Conservation (phyloP, 225 moss, liverwort and hornwort genomes). For the Neckera pumila region DNA sequence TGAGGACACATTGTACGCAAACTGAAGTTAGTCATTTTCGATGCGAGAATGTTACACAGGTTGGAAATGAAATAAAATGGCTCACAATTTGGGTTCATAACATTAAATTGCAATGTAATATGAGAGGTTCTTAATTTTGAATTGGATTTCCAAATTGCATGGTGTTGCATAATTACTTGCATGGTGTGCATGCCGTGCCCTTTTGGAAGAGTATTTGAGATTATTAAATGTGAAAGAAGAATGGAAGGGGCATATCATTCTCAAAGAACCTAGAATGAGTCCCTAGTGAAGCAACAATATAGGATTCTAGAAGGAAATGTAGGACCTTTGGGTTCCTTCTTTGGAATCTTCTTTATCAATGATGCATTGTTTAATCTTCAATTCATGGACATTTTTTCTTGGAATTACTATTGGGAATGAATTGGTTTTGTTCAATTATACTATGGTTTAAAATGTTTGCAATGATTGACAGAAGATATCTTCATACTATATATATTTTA, state of each 20-base stretch:
- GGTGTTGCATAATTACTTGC: neutral
- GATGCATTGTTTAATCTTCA: neutral
- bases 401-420: neutral
- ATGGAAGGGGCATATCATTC: neutral
- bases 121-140: neutral
- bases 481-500: neutral
- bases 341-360: neutral
- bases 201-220: neutral
- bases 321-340: neutral
- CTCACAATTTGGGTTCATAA: neutral
- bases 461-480: neutral
- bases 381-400: accelerated
- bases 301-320: neutral
- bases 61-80: neutral
- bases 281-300: neutral
- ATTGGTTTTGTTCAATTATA: neutral
- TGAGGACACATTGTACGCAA: conserved; percentile 39
- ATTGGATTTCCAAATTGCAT: neutral
- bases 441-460: neutral
- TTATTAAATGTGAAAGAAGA: neutral
- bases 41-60: conserved; percentile 42
- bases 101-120: neutral
- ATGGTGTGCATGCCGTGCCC: neutral
- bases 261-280: neutral
- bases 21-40: conserved; percentile 42